Evolutionary conservation across 2,329 filamentous ascomycete genomes (phyloP).

Genomic region (Dryadomyces sulphureus): DNA sequence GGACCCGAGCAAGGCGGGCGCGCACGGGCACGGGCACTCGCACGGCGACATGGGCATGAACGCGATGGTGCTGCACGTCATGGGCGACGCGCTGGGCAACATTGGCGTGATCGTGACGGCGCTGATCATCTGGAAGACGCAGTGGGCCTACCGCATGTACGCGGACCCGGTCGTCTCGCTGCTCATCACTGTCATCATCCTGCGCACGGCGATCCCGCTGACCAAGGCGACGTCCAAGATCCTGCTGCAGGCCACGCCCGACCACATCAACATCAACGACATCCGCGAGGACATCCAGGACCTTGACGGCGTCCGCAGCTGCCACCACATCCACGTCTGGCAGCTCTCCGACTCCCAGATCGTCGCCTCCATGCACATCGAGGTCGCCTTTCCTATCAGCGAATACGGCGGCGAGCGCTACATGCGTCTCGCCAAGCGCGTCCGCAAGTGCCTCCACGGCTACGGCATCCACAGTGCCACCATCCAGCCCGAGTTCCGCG

Average conservation of each 20-base stretch:
- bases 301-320: conserved; percentile 74
- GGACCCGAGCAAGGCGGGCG: conserved; percentile 45
- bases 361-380: conserved; percentile 84
- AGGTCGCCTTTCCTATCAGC: conserved; percentile 80
- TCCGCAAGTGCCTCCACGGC: conserved; percentile 77
- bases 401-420: conserved; percentile 66
- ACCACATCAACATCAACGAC: conserved; percentile 74
- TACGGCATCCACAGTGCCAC: conserved; percentile 96
- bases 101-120: conserved; percentile 74
- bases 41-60: conserved; percentile 94
- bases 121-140: conserved; percentile 80
- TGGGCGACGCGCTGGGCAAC: conserved; percentile 76
- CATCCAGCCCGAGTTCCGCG: conserved; percentile 82
- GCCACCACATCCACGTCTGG: conserved; percentile 96
- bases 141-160: conserved; percentile 70
- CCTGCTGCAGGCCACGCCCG: conserved; percentile 82
- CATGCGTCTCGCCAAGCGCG: conserved; percentile 75
- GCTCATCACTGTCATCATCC: conserved; percentile 73
- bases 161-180: conserved; percentile 86
- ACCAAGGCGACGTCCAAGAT: conserved; percentile 74
- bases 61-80: conserved; percentile 59
- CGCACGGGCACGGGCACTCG: conserved; percentile 52
- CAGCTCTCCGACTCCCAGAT: conserved; percentile 91
- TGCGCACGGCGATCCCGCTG: conserved; percentile 61
- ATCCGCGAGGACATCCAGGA: conserved; percentile 83